phyloP scores from a whole-genome alignment of 1,284 basidiomycete species.

The Trametes versicolor region DNA sequence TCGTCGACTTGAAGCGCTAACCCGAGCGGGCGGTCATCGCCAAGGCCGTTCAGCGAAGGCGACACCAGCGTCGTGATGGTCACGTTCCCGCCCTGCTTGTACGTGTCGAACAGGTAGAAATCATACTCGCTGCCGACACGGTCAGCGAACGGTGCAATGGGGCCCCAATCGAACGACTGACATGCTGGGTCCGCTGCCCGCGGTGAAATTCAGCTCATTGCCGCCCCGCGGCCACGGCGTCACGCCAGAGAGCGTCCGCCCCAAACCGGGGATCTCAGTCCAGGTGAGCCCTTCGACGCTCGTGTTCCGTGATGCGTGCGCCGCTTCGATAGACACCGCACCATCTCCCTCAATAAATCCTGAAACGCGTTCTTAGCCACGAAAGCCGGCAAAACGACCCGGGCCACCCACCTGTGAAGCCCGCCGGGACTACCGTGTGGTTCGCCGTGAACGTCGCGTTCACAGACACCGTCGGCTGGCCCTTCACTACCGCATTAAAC shows the following conservation, averaged over 20 bases:
- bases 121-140: conserved; percentile 56
- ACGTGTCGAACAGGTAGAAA: conserved; percentile 67
- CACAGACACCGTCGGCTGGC: conserved; percentile 50
- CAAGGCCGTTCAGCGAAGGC: conserved; percentile 68
- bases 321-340: conserved; percentile 72
- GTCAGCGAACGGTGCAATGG: neutral
- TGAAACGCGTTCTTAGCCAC: conserved; percentile 28
- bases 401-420: conserved; percentile 58
- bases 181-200: conserved; percentile 70
- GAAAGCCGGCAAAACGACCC: neutral
- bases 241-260: conserved; percentile 66
- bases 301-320: conserved; percentile 62
- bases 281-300: conserved; percentile 62
- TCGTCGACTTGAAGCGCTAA: conserved; percentile 67
- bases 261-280: conserved; percentile 67
- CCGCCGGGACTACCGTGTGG: conserved; percentile 48
- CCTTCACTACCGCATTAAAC: conserved; percentile 55
- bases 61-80: conserved; percentile 63
- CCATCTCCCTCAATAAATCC: conserved; percentile 74
- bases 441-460: conserved; percentile 54
- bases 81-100: conserved; percentile 53
- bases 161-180: conserved; percentile 43
- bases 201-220: conserved; percentile 61
- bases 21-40: conserved; percentile 60
- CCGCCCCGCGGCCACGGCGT: conserved; percentile 68